Evolutionary conservation across 441 rosid genomes (phyloP), one percentile per base, ranked within the genome.

Genomic region (Eugenia klotzschiana): DNA sequence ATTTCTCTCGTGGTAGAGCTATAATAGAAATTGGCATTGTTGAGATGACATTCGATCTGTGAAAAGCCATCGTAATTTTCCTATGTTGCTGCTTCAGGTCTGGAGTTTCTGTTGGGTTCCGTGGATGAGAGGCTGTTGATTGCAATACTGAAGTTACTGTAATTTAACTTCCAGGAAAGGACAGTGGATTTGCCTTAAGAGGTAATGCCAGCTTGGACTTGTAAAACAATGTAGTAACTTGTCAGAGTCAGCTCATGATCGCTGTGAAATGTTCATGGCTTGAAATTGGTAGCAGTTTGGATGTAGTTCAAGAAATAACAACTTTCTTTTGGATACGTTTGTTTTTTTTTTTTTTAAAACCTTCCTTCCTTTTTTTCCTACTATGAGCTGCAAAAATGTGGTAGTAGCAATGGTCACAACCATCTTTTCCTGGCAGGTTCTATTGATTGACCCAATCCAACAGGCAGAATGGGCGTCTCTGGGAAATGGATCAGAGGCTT

Each of bases 401-500:
- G 46, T 20, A 33, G 46, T 20, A 33, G 25, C 77, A 69, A 69
- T 69, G 77, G 77, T 69, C 77, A 69, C 77, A 9, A 33, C 77
- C 49, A 33, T 69, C 77, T 69, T 87, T 83, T 26, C 81, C 84
- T 60, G 80, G 83, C 88, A 91, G 92, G 85, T 83, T 37, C 82
- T 43, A 51, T 56, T 86, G 77, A 79, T 85, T 84, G 86, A 81
- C 81, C 82, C 81, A 74, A 52, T 50, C 84, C 25, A 72, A 79
- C 57, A 16, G 56, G 60, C 82, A 60, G 85, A 86, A 97, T 97
- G 99, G 99, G 98, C 79, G 94, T 93, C 85, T 91, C 98, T 0
- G 97, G 98, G 64, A 97, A 94, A 92, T 95, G 99, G 99, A 89
- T 97, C 84, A 95, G 89, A 88, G 91, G 97, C 82, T 89, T 95